Evolutionary conservation across 306 rosid genomes (phyloP), one percentile per base, ranked within the genome.

Genomic region (Prunus mira): DNA sequence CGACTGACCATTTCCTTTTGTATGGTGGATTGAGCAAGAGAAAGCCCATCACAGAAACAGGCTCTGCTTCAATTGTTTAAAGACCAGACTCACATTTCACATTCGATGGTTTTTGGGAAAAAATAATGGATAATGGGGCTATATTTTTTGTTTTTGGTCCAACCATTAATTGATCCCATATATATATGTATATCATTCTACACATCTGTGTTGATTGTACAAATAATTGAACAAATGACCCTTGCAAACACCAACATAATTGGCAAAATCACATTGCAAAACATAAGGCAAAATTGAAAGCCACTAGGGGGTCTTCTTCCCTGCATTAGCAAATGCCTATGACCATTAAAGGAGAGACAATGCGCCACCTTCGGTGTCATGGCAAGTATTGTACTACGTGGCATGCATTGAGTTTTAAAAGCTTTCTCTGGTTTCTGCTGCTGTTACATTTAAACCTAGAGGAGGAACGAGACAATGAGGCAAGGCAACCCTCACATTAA

Each of bases 401-500:
- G 38, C 65, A 49, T 49, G 54, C 14, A 49, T 49, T 49, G 54
- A 13, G 54, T 49, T 49, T 49, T 49, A 49, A 56, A 56, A 10
- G 62, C 62, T 20, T 8, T 20, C 27, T 20, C 62, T 20, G 62
- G 28, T 3, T 9, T 24, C 19, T 20, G 25, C 62, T 56, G 32
- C 24, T 25, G 24, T 60, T 25, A 60, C 65, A 34, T 6, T 34
- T 34, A 34, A 34, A 18, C 65, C 19, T 11, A 60, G 34, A 34
- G 65, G 14, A 74, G 63, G n/a, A 15, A 34, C 56, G 14, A 74
- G 63, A 28, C 61, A 69, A 10, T 8, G 17, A 38, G 74, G 67
- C 22, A 67, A 38, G 74, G 67, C 22, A 67, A 38, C 58, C 67
- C 28, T 43, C 18, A 22, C 66, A 78, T 63, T 70, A 50, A 78